Base-by-base conservation (phyloP, 441 rosid species). In the Bruguiera hainesii region DNA sequence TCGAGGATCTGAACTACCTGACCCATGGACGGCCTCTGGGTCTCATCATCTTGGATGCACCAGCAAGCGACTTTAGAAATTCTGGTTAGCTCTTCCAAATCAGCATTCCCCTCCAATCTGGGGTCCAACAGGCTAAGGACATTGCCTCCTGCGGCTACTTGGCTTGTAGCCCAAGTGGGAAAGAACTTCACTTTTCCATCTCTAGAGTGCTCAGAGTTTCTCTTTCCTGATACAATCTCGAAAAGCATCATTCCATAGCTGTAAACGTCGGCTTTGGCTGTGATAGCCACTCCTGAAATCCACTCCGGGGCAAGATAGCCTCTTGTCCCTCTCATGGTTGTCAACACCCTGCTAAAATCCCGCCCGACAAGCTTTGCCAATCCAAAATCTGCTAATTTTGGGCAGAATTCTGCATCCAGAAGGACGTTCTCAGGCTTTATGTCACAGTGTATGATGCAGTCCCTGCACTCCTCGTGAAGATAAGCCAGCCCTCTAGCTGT, bases 221-320 rank as follows among this genome's bases (percentile, higher is more conserved):
- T 84, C 75, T 79, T 81, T 63, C 96, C 93, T 0, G 88, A 86
- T 46, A 85, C 79, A 65, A 88, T 15, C 75, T 89, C 98, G 4
- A 92, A 85, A 18, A 92, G 76, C 93, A 85, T 83, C 95, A 92
- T 89, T 20, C 98, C 96, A 11, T 80, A 88, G 78, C 96, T 92
- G 63, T 88, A 92, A 39, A 92, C 95, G 67, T 89, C 93, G 0
- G 91, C 90, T 72, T 89, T 89, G 11, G 86, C 80, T 7, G 90
- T 88, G 58, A 88, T 78, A 18, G 94, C 88, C 11, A 87, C 89
- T 23, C 96, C 92, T 0, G 89, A 89, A 52, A 91, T 80, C 96
- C 92, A 91, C 68, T 91, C 96, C 0, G 89, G 94, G 2, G 89
- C 96, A 23, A 89, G 83, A 69, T 91, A 89, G 21, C 97, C 94